Conservation (phyloP, 2,329 filamentous ascomycete genomes). For the Alternaria sp. region DNA sequence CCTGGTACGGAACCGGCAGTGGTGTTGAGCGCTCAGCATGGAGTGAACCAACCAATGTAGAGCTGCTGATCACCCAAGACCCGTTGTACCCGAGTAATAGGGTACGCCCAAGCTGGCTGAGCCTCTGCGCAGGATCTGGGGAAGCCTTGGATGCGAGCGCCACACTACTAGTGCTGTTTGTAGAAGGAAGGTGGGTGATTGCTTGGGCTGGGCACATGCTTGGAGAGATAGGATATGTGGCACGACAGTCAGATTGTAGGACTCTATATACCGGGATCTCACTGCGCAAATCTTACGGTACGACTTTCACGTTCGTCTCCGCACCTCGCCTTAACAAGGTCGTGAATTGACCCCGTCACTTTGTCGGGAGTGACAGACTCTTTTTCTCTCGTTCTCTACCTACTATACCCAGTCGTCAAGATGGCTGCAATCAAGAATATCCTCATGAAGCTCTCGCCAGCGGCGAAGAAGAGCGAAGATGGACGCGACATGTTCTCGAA, state of each 20-base stretch:
- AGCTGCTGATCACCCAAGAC: background rate
- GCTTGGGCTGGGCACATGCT: constrained; percentile 3
- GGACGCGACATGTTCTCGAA: constrained; percentile 23
- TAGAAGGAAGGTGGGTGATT: constrained; percentile 5
- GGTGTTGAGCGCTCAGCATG: background rate
- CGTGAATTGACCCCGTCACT: background rate
- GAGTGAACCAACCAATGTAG: background rate
- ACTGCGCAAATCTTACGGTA: background rate
- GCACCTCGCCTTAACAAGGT: background rate
- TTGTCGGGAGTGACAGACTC: background rate
- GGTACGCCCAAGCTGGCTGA: background rate
- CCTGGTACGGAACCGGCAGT: background rate
- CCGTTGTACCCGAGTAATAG: background rate
- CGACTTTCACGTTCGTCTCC: background rate
- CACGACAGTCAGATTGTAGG: background rate
- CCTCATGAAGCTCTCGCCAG: background rate
- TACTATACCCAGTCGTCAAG: background rate
- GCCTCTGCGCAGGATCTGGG: background rate
- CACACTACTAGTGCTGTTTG: constrained; percentile 2
- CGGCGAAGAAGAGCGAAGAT: constrained; percentile 18
- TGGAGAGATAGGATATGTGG: background rate
- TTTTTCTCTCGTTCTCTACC: background rate
- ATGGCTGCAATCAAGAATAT: constrained; percentile 3
- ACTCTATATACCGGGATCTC: background rate
- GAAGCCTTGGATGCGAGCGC: background rate